Percentiles rank a stretch among this genome's conserved stretches.
These are phyloP conservation scores for Peronospora farinosa DNA, from an alignment of 352 stramenopile species.

Conservation along the genomic window DNA sequence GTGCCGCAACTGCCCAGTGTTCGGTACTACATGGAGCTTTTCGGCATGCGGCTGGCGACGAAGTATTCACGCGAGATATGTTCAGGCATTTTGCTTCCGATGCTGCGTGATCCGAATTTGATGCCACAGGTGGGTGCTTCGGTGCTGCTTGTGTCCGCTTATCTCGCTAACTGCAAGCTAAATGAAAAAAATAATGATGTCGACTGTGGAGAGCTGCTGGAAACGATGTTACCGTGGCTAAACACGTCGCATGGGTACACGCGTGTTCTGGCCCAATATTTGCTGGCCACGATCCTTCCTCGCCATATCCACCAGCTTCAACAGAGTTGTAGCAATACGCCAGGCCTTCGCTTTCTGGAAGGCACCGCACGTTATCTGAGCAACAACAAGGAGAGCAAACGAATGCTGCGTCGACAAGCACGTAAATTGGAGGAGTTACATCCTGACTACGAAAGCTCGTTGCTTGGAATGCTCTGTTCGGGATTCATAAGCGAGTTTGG, in stretches of 20 bases:
- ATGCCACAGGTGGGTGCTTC: conserved; percentile 67
- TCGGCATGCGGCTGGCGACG: conserved; percentile 61
- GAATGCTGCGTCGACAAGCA: conserved; percentile 69
- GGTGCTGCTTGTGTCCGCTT: conserved; percentile 50
- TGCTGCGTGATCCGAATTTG: conserved; percentile 63
- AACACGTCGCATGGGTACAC: conserved; percentile 78
- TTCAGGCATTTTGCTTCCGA: conserved; percentile 37
- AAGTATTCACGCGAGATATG: conserved; percentile 46
- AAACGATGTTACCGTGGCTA: conserved; percentile 67
- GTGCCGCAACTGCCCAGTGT: conserved; percentile 58
- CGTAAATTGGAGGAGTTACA: conserved; percentile 55
- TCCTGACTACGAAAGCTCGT: conserved; percentile 64
- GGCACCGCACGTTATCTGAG: conserved; percentile 57
- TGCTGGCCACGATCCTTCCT: conserved; percentile 58
- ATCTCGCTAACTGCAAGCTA: conserved; percentile 31
- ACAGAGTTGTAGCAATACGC: conserved; percentile 6
- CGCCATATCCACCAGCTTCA: conserved; percentile 42
- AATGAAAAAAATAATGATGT: conserved; percentile 24
- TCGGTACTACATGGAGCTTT: conserved; percentile 79
- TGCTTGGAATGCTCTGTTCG: conserved; percentile 59
- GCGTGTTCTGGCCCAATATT: conserved; percentile 70
- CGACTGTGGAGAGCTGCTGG: conserved; percentile 27
- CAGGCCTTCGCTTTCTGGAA: conserved; percentile 44
- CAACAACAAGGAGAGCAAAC: conserved; percentile 79
- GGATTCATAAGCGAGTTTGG: conserved; percentile 68